Evolutionary conservation across 1,284 basidiomycete genomes (phyloP).

Genomic region (Ustilago curta): DNA sequence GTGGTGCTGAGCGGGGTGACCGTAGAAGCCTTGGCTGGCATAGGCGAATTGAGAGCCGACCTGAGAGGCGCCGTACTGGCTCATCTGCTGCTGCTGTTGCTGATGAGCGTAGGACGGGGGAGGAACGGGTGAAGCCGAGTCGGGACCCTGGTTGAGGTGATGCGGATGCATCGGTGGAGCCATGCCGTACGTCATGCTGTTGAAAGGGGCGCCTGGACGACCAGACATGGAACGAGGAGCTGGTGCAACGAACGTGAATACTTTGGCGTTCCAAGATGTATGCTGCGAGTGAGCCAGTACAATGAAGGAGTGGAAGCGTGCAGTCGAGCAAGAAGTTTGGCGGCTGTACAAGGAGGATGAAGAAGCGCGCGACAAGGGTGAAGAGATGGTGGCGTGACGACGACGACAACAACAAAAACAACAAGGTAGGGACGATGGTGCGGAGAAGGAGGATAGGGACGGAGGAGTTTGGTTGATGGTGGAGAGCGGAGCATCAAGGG

Average conservation of each 20-base stretch:
- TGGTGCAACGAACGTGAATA: no score
- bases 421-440: slow-evolving; percentile 3
- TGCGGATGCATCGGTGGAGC: slow-evolving; percentile 47
- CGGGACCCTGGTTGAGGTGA: slow-evolving; percentile 35
- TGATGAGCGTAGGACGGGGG: slow-evolving; percentile 30
- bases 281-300: no score
- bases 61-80: slow-evolving; percentile 43
- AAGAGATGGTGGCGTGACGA: slow-evolving; percentile 1
- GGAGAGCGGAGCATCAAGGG: slow-evolving; percentile 36
- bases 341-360: not conserved
- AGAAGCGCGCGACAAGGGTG: not conserved
- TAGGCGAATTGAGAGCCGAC: slow-evolving; percentile 42
- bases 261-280: no score
- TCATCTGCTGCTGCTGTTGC: slow-evolving; percentile 31
- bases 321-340: not conserved
- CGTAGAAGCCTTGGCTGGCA: slow-evolving; percentile 41
- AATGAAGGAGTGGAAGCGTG: no score
- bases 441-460: slow-evolving; percentile 8
- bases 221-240: slow-evolving; percentile 16
- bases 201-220: slow-evolving; percentile 18
- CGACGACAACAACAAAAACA: no score
- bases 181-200: slow-evolving; percentile 52
- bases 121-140: slow-evolving; percentile 29
- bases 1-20: slow-evolving; percentile 39
- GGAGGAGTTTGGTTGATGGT: slow-evolving; percentile 15